Evolutionary conservation across 176 grass and related monocot genomes (phyloP), one percentile per base, ranked within the genome.

Genomic region (Oryza rufipogon): DNA sequence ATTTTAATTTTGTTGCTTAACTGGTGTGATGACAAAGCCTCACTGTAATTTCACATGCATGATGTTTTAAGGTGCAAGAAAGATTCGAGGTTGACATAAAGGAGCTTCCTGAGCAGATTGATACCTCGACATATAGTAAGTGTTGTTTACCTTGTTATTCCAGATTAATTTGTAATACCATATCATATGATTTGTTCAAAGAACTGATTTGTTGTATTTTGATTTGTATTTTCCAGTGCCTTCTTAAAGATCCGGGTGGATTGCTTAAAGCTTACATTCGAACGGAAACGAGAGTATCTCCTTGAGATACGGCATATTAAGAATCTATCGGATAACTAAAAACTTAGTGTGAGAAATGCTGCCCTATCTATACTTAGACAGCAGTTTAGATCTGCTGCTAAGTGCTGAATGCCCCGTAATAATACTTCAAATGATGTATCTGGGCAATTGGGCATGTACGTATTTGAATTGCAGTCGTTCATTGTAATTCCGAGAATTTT

Each of bases 51-150:
- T 36, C 45, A n/a, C 56, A 38, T 75, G 58, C n/a, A 5, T 44
- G 23, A 48, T 56, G 20, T 68, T 30, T 86, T 22, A 81, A 97
- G 92, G 96, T 95, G 46, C 96, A 95, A 93, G 96, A 95, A 87
- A 98, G 96, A 91, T 98, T 98, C 42, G 92, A 98, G 85, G 92
- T 98, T 14, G 96, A 98, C 85, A 98, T 95, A 65, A 98, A 98
- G 77, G 92, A 98, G 85, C 83, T 98, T 74, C 96, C 96, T 17
- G 96, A 93, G 75, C 89, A 98, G 83, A 98, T 98, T 28, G 96
- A 98, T 70, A 98, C 92, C 65, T 95, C 91, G 11, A 98, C 95
- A 76, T 98, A 98, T 76, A 98, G 92, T 98, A 93, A 95, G 92
- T 91, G 2, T 10, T 61, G 26, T 9, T 9, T 20, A 33, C 56